phyloP scores from a whole-genome alignment of 202 grass and related monocot genomes.

The Setaria italica region DNA sequence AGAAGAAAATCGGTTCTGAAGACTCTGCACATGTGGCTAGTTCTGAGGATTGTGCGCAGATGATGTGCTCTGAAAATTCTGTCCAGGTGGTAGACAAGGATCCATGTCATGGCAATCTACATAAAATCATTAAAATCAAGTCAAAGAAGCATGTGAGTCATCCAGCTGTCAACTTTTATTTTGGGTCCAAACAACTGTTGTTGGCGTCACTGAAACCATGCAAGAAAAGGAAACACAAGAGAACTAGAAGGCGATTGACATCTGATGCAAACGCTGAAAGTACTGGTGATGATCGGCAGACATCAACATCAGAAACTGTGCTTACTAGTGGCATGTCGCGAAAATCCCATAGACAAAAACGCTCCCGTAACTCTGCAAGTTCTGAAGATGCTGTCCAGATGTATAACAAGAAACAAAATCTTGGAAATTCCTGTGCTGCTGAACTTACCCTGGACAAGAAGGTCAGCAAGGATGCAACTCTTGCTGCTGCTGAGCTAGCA shows the following conservation, averaged over 20 bases:
- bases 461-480: constrained; percentile 23
- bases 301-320: constrained; percentile 61
- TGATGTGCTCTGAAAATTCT: constrained; percentile 32
- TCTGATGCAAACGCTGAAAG: constrained; percentile 35
- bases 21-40: constrained; percentile 20
- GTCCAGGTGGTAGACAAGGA: constrained; percentile 32
- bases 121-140: constrained; percentile 46
- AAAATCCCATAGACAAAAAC: constrained; percentile 54
- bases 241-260: constrained; percentile 41
- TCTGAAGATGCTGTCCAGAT: constrained; percentile 16
- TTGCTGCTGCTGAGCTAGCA: constrained; percentile 16
- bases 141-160: constrained; percentile 51
- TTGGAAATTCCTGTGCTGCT: constrained; percentile 32
- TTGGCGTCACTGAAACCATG: constrained; percentile 50
- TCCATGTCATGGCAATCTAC: not conserved
- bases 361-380: constrained; percentile 17
- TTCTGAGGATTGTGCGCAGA: not conserved
- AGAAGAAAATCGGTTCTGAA: constrained; percentile 35
- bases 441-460: constrained; percentile 44
- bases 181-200: constrained; percentile 56
- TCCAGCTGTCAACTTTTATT: constrained; percentile 51
- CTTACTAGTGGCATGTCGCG: constrained; percentile 9
- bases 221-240: constrained; percentile 65
- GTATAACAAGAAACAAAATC: constrained; percentile 35
- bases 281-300: constrained; percentile 37